Base-by-base conservation (phyloP, 139 green algal genomes). In the Axilococcus clingmanii region DNA sequence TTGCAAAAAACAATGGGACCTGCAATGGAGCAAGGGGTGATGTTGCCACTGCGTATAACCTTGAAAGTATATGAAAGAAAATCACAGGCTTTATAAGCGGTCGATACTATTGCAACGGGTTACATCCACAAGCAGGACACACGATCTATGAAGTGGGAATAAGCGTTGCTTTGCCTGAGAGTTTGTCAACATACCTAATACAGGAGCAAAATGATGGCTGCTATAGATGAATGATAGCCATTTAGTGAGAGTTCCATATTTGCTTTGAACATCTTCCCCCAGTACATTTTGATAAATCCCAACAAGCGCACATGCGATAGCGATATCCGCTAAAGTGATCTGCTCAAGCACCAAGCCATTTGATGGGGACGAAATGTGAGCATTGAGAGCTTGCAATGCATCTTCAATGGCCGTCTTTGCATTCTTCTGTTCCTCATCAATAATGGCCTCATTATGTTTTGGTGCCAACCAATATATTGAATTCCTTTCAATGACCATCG, bases 391-490 rank as follows among this genome's bases (percentile, higher is more conserved):
- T 35, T 40, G 37, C 38, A 80, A 55, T 8, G 57, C 40, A 12
- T 58, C 40, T 28, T 55, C 56, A 20, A 69, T 22, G 2, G 25
- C 29, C 0, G 24, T 15, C 35, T 48, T 46, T 15, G 40, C 43
- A 6, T 33, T 41, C 12, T 44, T 24, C 6, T 68, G 53, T 45
- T 58, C 53, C 30, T 64, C 71, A 4, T 52, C 51, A n/a, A n/a
- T 43, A 8, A 52, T 56, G 2, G 20, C 34, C 0, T 15, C 34
- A 47, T 28, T n/a, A n/a, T n/a, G 57, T 33, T 53, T 76, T 17
- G 76, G 76, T 42, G 66, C 61, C 28, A 84, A 34, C 76, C 76
- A 85, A 7, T 61, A 46, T n/a, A 48, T 51, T 19, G 71, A 61
- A 3, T 33, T 37, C 7, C 37, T 19, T 45, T 83, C 76, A 12